Conservation (phyloP, 371 early-diverging fungal genomes). For the Haplosporangium sp. region DNA sequence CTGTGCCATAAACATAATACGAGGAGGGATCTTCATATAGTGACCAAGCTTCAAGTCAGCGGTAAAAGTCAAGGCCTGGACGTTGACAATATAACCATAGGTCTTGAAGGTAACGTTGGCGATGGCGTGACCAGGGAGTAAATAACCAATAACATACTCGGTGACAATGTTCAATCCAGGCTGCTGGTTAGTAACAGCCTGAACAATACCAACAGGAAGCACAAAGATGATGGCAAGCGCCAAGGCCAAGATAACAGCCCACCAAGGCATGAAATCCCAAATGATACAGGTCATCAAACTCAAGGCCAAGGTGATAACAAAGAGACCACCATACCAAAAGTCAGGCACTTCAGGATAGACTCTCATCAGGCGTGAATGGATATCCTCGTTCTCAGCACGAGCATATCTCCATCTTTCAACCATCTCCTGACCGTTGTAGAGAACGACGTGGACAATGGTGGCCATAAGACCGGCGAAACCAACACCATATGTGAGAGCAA, state of each 20-base stretch:
- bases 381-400: constrained; percentile 71
- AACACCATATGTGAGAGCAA: constrained; percentile 58
- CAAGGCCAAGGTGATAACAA: constrained; percentile 54
- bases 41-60: constrained; percentile 71
- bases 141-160: constrained; percentile 73
- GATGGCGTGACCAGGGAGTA: constrained; percentile 74
- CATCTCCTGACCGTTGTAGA: constrained; percentile 76
- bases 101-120: constrained; percentile 80
- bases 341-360: constrained; percentile 74
- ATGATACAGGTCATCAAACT: constrained; percentile 61
- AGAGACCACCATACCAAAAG: constrained; percentile 65
- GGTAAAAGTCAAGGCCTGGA: constrained; percentile 70
- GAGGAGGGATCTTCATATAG: constrained; percentile 66
- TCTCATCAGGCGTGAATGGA: constrained; percentile 78
- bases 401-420: constrained; percentile 65
- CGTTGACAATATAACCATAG: constrained; percentile 70
- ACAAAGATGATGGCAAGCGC: constrained; percentile 66
- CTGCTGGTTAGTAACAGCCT: constrained; percentile 46
- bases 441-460: constrained; percentile 69
- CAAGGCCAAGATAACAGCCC: constrained; percentile 64
- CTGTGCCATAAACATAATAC: constrained; percentile 64
- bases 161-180: constrained; percentile 57
- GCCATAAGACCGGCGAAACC: constrained; percentile 61
- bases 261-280: constrained; percentile 62
- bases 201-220: constrained; percentile 61